These are phyloP conservation scores for Toxoplasma gondii DNA, from an alignment of 169 alveolate species.

Conservation along the genomic window DNA sequence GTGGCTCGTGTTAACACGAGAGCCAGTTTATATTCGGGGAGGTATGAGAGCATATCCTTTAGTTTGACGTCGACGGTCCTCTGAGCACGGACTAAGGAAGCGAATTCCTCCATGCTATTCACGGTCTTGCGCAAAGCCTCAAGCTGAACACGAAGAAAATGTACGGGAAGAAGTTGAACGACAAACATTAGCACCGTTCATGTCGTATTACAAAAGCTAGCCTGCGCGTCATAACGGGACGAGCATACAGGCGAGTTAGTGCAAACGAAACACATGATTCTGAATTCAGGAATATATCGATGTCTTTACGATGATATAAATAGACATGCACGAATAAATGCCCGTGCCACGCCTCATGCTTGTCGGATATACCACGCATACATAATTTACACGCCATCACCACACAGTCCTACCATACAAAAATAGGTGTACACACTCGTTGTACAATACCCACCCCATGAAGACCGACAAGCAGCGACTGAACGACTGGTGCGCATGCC, in stretches of 20 bases:
- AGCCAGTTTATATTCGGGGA: conserved; percentile 62
- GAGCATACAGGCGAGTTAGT: no score
- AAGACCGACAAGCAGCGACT: no score
- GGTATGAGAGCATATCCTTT: conserved; percentile 48
- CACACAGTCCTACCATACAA: not conserved
- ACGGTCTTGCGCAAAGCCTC: not conserved
- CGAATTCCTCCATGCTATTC: conserved; percentile 34
- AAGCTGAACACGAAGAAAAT: not conserved
- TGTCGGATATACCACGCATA: no score
- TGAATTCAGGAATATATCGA: no score
- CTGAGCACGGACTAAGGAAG: conserved; percentile 26
- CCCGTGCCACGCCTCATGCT: no score
- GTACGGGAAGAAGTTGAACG: not conserved
- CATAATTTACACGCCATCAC: not conserved
- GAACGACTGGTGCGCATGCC: no score
- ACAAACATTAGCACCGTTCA: not conserved
- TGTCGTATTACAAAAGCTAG: no score
- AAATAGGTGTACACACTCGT: not conserved
- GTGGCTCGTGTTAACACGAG: conserved; percentile 46
- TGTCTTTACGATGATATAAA: not conserved
- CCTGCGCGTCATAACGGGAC: no score
- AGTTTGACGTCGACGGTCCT: conserved; percentile 56
- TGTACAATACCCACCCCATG: not conserved
- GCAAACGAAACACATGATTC: no score
- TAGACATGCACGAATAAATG: no score